Percentiles rank a stretch among this genome's conserved stretches.
phyloP scores from a whole-genome alignment of 352 stramenopile genomes.

The Globisporangium acanthophoron region DNA sequence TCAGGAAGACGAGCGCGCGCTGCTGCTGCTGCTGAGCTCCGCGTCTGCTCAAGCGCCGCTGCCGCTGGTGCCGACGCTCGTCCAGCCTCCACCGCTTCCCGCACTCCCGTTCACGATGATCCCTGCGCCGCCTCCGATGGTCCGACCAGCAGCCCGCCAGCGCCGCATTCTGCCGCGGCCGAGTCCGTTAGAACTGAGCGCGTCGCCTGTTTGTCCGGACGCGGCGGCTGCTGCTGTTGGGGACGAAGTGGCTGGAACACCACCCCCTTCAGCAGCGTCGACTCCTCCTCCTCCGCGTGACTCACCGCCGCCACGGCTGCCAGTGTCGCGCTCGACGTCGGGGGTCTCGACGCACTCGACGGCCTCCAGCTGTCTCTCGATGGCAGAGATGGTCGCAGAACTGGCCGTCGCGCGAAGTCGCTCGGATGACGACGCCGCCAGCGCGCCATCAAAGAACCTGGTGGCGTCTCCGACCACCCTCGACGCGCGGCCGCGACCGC shows the following conservation, averaged over 20 bases:
- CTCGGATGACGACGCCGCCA: background rate
- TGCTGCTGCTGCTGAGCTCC: conserved; percentile 2
- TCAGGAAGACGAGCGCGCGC: background rate
- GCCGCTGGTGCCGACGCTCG: conserved; percentile 1
- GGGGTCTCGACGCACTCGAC: background rate
- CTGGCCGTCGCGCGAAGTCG: background rate
- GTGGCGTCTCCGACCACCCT: no score
- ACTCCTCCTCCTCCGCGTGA: background rate
- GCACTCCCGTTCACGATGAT: background rate
- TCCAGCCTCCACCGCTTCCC: background rate
- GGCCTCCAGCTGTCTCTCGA: background rate
- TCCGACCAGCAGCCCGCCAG: background rate
- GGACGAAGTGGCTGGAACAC: no score
- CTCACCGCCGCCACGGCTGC: background rate
- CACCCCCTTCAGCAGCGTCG: no score
- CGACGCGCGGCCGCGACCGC: no score
- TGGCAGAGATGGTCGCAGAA: background rate
- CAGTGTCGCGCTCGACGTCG: background rate
- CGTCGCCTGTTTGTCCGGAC: background rate
- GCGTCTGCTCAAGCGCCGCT: background rate
- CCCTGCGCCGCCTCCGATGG: background rate
- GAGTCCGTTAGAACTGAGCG: background rate
- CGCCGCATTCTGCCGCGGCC: background rate
- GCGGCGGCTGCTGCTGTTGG: no score
- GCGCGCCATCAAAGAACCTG: no score